A percentile compares a stretch with the other conserved stretches of the same genome.
Conservation (phyloP, 768 basidiomycete genomes). For the Coprinopsis sp. region DNA sequence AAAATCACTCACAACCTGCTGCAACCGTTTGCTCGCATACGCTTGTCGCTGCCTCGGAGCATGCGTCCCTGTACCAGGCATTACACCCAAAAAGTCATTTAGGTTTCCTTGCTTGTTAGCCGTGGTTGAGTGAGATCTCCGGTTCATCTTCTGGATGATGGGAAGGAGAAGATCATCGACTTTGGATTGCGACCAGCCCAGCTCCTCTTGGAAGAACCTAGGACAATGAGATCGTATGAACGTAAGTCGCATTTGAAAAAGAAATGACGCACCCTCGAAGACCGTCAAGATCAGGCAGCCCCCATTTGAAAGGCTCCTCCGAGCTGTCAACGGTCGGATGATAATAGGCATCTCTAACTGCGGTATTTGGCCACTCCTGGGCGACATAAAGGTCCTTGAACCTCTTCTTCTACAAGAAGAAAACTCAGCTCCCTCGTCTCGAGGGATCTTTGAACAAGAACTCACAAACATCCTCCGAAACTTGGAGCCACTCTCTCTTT, state of each 20-base stretch:
- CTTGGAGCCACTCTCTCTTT: slow-evolving; percentile 65
- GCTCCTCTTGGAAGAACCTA: slow-evolving; percentile 66
- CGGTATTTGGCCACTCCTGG: slow-evolving; percentile 87
- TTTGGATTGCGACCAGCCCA: slow-evolving; percentile 77
- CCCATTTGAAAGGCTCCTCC: slow-evolving; percentile 95
- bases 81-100: slow-evolving; percentile 68
- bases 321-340: slow-evolving; percentile 88
- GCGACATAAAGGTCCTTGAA: slow-evolving; percentile 80
- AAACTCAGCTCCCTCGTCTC: neutral
- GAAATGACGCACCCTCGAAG: slow-evolving; percentile 61
- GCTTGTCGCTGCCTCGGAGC: slow-evolving; percentile 79
- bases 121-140: slow-evolving; percentile 60
- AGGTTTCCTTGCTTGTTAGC: slow-evolving; percentile 76
- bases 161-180: slow-evolving; percentile 90
- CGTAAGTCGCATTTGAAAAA: neutral
- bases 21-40: slow-evolving; percentile 81
- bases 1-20: slow-evolving; percentile 81
- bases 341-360: slow-evolving; percentile 89
- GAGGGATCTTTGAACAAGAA: slow-evolving; percentile 8
- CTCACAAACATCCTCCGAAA: slow-evolving; percentile 85
- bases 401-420: slow-evolving; percentile 68
- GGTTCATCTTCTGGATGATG: slow-evolving; percentile 85
- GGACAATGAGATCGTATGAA: slow-evolving; percentile 1
- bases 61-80: slow-evolving; percentile 59
- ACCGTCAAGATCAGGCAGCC: slow-evolving; percentile 91